Percentiles rank a stretch among this genome's conserved stretches.
phyloP scores from a whole-genome alignment of 768 basidiomycete genomes.

The Suillus sp. region DNA sequence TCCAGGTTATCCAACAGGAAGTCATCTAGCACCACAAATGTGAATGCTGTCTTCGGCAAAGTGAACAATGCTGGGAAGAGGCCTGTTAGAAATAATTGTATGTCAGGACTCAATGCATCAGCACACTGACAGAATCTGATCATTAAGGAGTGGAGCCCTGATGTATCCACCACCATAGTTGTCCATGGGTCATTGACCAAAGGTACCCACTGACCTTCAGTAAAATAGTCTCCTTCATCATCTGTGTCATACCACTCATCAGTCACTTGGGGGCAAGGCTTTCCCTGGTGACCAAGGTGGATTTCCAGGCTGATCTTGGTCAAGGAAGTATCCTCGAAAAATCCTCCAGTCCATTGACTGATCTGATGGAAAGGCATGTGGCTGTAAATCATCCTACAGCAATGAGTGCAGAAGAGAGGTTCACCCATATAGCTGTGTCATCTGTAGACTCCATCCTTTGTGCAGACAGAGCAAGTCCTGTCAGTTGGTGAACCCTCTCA shows the following conservation, averaged over 20 bases:
- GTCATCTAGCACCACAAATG: neutral
- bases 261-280: slow-evolving; percentile 9
- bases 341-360: neutral
- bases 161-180: neutral
- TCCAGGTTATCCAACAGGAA: slow-evolving; percentile 14
- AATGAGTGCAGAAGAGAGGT: slow-evolving; percentile 4
- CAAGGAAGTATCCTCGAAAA: neutral
- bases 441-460: neutral
- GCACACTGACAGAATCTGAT: neutral
- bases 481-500: neutral
- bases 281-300: slow-evolving; percentile 8
- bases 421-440: neutral
- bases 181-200: neutral
- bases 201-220: neutral
- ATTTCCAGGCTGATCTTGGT: neutral
- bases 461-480: neutral
- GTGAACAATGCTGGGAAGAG: slow-evolving; percentile 9
- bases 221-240: neutral
- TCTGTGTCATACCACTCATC: neutral
- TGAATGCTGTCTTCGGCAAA: neutral
- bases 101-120: neutral
- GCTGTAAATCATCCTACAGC: neutral
- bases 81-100: neutral
- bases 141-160: neutral
- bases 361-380: slow-evolving; percentile 7